These are phyloP conservation scores for Penicillium sp. DNA, from an alignment of 2,329 filamentous ascomycete genomes.

Conservation along the genomic window DNA sequence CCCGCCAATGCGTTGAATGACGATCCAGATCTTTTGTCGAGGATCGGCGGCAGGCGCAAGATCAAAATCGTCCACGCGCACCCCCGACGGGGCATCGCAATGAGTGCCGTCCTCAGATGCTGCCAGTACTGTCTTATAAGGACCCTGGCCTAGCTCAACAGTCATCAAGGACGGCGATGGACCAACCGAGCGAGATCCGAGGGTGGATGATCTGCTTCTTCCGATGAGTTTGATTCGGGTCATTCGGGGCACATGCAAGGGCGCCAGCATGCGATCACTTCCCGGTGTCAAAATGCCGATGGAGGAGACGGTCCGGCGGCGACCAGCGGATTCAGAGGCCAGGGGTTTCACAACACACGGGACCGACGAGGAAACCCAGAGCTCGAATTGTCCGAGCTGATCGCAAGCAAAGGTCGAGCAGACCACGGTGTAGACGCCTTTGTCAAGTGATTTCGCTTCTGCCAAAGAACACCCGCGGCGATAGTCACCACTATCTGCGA, in stretches of 20 bases:
- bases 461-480: slow-evolving; percentile 70
- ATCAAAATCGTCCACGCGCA: slow-evolving; percentile 69
- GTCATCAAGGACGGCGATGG: slow-evolving; percentile 59
- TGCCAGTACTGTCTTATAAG: slow-evolving; percentile 59
- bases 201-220: slow-evolving; percentile 40
- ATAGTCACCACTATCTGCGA: slow-evolving; percentile 83
- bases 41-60: slow-evolving; percentile 58
- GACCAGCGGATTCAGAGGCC: slow-evolving; percentile 67
- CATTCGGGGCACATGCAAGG: slow-evolving; percentile 48
- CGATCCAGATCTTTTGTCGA: slow-evolving; percentile 64
- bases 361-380: slow-evolving; percentile 63
- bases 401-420: slow-evolving; percentile 85
- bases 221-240: slow-evolving; percentile 57
- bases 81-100: slow-evolving; percentile 58
- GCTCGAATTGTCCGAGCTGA: slow-evolving; percentile 65
- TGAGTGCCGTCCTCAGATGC: slow-evolving; percentile 70
- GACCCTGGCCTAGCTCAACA: slow-evolving; percentile 66
- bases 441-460: slow-evolving; percentile 54
- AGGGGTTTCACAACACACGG: slow-evolving; percentile 54
- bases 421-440: slow-evolving; percentile 78
- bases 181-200: slow-evolving; percentile 33
- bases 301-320: slow-evolving; percentile 50
- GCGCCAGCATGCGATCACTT: slow-evolving; percentile 50
- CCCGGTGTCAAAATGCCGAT: slow-evolving; percentile 48
- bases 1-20: slow-evolving; percentile 72